phyloP scores from a whole-genome alignment of 1,284 basidiomycete species.

The Ceratobasidium sp. region DNA sequence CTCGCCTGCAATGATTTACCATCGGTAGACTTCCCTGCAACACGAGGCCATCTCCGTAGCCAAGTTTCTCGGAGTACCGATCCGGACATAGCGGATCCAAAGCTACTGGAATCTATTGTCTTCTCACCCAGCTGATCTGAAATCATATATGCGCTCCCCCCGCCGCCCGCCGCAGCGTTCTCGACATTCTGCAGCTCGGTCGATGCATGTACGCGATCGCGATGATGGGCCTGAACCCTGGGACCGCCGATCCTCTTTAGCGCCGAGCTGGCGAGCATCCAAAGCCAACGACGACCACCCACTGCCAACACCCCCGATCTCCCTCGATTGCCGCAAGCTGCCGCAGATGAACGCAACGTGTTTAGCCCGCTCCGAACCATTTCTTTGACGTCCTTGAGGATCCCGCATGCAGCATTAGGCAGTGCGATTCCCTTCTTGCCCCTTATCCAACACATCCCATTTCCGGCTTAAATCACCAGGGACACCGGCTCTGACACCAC shows the following conservation, averaged over 20 bases:
- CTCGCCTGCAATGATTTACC: neutral
- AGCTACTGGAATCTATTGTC: neutral
- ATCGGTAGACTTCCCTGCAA: neutral
- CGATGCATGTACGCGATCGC: too few relatives aligned
- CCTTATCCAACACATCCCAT: neutral
- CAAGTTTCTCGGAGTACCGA: neutral
- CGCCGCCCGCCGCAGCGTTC: neutral
- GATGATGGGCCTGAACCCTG: neutral
- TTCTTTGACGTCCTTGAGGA: neutral
- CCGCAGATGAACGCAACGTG: slow-evolving; percentile 3
- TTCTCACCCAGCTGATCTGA: neutral
- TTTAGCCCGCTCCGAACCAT: neutral
- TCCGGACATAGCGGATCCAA: neutral
- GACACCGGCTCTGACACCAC: neutral
- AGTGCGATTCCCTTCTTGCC: neutral
- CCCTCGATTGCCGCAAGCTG: neutral
- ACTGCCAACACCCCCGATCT: too few relatives aligned
- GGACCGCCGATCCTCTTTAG: neutral
- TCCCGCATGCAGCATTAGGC: neutral
- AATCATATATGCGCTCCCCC: neutral
- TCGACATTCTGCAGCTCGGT: too few relatives aligned
- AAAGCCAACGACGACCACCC: neutral
- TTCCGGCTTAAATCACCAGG: neutral
- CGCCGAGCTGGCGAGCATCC: neutral
- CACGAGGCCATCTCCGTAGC: neutral